Evolutionary conservation across 495 filamentous ascomycete species (phyloP), one percentile per base, ranked within the genome.

Genomic region (Hypoxylon crocopeplum): DNA sequence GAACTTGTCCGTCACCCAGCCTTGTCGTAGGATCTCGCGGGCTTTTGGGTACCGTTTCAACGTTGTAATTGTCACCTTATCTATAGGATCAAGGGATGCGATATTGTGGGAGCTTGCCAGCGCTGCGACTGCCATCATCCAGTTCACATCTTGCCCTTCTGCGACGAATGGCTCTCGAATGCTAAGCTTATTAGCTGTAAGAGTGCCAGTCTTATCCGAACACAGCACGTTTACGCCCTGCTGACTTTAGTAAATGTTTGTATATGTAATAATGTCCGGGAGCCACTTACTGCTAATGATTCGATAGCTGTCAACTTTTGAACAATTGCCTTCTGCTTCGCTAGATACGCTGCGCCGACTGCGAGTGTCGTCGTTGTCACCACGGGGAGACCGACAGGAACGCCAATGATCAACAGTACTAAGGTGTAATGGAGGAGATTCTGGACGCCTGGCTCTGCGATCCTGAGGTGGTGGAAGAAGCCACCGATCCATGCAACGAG

Each of bases 281-380:
- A 29, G 10, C n/a, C 12, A 63, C 67, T 20, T 53, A 70, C 67
- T 62, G 92, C 92, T 55, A 97, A 79, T 7, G 92, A 97, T 75
- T 97, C 92, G 61, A 97, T 97, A 45, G 92, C 92, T 30, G 90
- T 92, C 52, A 97, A 82, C 77, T 96, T 97, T 78, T 97, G 92
- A 67, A 97, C 92, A 67, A 97, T 97, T 12, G 92, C 92, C 74
- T 95, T 91, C 78, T 95, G 93, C 76, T 90, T 92, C 39, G 92
- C 92, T 59, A 97, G 80, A 72, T 95, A 96, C 32, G 90, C 91
- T 62, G 92, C 92, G 72, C 92, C 92, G 61, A 97, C 92, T 70
- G 92, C 92, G 87, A 97, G 92, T 45, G 92, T 97, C 41, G 92
- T 97, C 39, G 92, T 97, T 42, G 93, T 92, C 66, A 97, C 92